Evolutionary conservation across 1,284 basidiomycete species (phyloP), one percentile per base, ranked within the genome.

Genomic region (Sanghuangporus weigelae): DNA sequence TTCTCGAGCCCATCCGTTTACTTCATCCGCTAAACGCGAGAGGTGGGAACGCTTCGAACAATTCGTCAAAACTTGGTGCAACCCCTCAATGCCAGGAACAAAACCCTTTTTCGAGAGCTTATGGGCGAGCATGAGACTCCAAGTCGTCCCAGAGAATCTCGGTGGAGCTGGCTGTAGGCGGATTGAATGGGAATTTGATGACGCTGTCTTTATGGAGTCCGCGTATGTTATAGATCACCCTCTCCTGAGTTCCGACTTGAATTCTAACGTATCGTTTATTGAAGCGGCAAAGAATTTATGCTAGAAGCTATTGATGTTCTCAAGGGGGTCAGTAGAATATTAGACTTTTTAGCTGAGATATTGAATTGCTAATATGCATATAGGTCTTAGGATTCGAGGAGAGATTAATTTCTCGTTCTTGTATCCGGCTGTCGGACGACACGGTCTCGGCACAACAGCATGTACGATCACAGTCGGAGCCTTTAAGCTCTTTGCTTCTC

Each of bases 231-330:
- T 59, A 62, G 64, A 60, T 63, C 65, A 67, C 50, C 67, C 59
- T 35, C 62, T 60, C 35, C 53, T 44, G 65, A 68, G 70, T 67
- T 53, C 35, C 16, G 35, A 21, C 35, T 7, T 10, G 58, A 31
- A 64, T 38, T 51, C 67, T 60, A 26, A 58, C 35, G 67, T 67
- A 68, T 65, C 70, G 59, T 12, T 36, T 63, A 61, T 14, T 68
- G 64, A 73, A 92, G 90, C 72, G 90, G 90, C 65, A 91, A 90
- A 75, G 85, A 90, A 68, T 91, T 92, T 71, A 92, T 92, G 87
- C 78, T 89, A 51, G 90, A 92, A 74, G 89, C 88, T 14, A 85
- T 92, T 63, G 86, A 91, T 69, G 76, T 91, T 57, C 83, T 92
- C 69, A 92, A 92, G 84, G 90, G 90, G 70, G 90, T 90, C 68